These are phyloP conservation scores for Cytidiella melzeri DNA, from an alignment of 768 basidiomycete genomes.

Conservation along the genomic window DNA sequence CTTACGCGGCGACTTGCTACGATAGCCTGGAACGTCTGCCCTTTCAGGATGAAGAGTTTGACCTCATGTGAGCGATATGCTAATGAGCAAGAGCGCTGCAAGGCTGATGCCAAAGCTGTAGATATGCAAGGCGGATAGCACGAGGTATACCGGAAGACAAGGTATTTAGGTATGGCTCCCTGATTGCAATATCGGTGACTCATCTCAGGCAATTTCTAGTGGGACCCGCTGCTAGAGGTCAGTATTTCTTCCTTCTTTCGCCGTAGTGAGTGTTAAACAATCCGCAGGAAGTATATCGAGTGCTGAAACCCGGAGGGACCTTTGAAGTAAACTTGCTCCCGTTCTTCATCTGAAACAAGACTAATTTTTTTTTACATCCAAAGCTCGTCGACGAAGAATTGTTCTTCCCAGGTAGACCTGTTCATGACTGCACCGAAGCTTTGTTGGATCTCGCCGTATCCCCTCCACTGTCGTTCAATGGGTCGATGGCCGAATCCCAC, in stretches of 20 bases:
- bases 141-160: slow-evolving; percentile 74
- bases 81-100: background rate
- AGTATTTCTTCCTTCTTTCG: too few relatives aligned
- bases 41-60: slow-evolving; percentile 67
- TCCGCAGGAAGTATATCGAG: slow-evolving; percentile 49
- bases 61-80: slow-evolving; percentile 54
- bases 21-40: slow-evolving; percentile 63
- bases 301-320: slow-evolving; percentile 70
- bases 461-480: slow-evolving; percentile 2
- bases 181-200: background rate
- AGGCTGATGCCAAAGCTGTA: slow-evolving; percentile 20
- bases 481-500: background rate
- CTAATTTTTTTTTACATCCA: too few relatives aligned
- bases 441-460: slow-evolving; percentile 1
- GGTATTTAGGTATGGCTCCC: slow-evolving; percentile 30
- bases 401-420: slow-evolving; percentile 52
- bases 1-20: background rate
- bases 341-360: too few relatives aligned
- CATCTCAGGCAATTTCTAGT: slow-evolving; percentile 31
- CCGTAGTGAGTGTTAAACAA: background rate
- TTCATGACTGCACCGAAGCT: background rate
- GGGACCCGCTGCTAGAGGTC: slow-evolving; percentile 59
- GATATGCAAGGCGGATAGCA: slow-evolving; percentile 66
- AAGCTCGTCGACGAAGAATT: slow-evolving; percentile 76
- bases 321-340: slow-evolving; percentile 55